Evolutionary conservation across 2,329 filamentous ascomycete species (phyloP).

Genomic region (Epichloe elymi): DNA sequence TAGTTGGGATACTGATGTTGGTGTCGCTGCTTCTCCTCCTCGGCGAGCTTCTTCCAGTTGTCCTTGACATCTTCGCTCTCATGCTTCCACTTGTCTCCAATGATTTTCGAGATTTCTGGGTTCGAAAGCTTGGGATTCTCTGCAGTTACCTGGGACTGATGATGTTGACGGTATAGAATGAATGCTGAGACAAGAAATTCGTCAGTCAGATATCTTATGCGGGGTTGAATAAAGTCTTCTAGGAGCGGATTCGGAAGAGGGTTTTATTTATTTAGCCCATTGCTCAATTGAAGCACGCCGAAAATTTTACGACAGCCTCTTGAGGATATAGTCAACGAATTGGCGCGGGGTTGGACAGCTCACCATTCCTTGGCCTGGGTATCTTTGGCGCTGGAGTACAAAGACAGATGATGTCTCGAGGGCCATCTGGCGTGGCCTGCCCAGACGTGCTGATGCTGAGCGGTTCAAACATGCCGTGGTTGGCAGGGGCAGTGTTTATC

Average conservation of each 20-base stretch:
- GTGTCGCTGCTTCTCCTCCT: slow-evolving; percentile 86
- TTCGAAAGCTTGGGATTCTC: slow-evolving; percentile 84
- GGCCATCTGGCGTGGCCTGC: slow-evolving; percentile 16
- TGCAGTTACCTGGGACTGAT: slow-evolving; percentile 69
- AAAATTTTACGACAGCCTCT: background rate
- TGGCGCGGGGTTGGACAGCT: slow-evolving; percentile 14
- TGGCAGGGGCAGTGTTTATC: slow-evolving; percentile 32
- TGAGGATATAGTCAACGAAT: background rate
- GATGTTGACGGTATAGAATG: slow-evolving; percentile 90
- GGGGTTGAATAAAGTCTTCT: background rate
- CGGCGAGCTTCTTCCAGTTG: slow-evolving; percentile 79
- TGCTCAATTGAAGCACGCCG: background rate
- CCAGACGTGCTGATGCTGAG: slow-evolving; percentile 16
- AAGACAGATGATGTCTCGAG: slow-evolving; percentile 37
- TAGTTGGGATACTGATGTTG: slow-evolving; percentile 86
- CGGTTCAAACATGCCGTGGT: slow-evolving; percentile 19
- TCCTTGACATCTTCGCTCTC: slow-evolving; percentile 63
- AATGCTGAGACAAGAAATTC: slow-evolving; percentile 51
- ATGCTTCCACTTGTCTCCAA: slow-evolving; percentile 81
- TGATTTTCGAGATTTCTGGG: slow-evolving; percentile 94
- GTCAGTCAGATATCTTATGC: slow-evolving; percentile 12
- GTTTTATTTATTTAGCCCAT: background rate
- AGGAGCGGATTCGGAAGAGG: background rate
- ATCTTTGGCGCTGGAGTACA: slow-evolving; percentile 45
- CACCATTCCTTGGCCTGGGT: slow-evolving; percentile 46